phyloP scores from a whole-genome alignment of 2,329 filamentous ascomycete species.

The Aspergillus pseudoterreus region DNA sequence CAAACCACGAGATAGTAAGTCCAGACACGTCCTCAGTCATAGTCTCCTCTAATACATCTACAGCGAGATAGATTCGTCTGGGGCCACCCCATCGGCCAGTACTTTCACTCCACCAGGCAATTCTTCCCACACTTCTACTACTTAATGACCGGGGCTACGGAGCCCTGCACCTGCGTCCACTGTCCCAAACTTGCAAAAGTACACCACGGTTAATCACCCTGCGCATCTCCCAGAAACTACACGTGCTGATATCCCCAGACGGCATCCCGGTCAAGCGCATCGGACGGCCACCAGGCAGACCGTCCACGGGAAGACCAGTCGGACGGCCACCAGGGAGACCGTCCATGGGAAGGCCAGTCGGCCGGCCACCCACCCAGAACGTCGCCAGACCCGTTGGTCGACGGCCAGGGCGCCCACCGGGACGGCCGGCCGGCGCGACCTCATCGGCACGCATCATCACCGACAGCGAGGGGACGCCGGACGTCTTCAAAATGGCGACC shows the following conservation, averaged over 20 bases:
- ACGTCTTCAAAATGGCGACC: constrained; percentile 50
- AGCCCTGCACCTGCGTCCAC: constrained; percentile 49
- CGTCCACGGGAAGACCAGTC: not conserved
- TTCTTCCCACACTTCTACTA: constrained; percentile 58
- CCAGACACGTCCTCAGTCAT: not conserved
- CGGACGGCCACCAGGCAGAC: constrained; percentile 1
- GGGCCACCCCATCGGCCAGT: constrained; percentile 51
- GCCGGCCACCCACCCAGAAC: constrained; percentile 1
- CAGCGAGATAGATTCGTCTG: constrained; percentile 55
- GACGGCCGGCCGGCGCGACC: constrained; percentile 4
- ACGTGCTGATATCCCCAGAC: not conserved
- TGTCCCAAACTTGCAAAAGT: constrained; percentile 34
- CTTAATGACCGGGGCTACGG: constrained; percentile 48
- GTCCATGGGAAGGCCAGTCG: not conserved
- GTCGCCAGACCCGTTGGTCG: constrained; percentile 5
- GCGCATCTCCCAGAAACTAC: not conserved
- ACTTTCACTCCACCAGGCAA: constrained; percentile 52
- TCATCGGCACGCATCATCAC: constrained; percentile 5
- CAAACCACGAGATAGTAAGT: constrained; percentile 32
- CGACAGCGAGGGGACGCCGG: constrained; percentile 53
- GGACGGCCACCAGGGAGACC: constrained; percentile 1
- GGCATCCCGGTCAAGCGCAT: not conserved
- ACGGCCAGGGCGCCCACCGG: constrained; percentile 5
- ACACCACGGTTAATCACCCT: constrained; percentile 7
- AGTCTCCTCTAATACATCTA: constrained; percentile 1